Base-by-base conservation (phyloP, 2,329 filamentous ascomycete genomes). In the Metarhizium rileyi region DNA sequence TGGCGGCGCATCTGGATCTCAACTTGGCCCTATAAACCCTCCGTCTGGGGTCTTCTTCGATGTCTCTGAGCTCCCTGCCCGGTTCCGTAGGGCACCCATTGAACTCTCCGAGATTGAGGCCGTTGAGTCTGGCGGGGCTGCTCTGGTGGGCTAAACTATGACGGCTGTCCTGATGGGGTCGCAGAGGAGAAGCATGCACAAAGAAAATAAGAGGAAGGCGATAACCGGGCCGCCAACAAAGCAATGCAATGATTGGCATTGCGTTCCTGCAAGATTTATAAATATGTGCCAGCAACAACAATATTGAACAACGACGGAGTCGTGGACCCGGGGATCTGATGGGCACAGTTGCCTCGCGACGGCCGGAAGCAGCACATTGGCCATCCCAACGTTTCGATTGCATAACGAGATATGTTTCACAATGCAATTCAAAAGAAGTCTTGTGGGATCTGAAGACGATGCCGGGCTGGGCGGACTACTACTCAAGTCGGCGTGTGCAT, bases 81-180 rank as follows among this genome's bases (percentile, higher is more conserved):
- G 91, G 60, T 98, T 96, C 79, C 81, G 84, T 62, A 80, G 89
- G 56, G 73, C 80, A 45, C 78, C 81, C 12, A 86, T 90, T 70
- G 84, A 80, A 35, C 70, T 83, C 59, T 83, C 83, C 41, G 93
- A 98, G 78, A 98, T 98, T 53, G 93, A 97, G 68, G 90, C 90
- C 22, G 80, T 98, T 62, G 90, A 96, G 80, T 93, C 88, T 50
- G 93, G 90, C 49, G 93, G 93, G 50, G 93, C 91, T 30, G 70
- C 76, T 33, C 64, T 75, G 50, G 68, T 76, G 55, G 70, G 72
- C 54, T 79, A 66, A 61, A 56, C 20, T 2, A 38, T 20, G 18
- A 20, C 16, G 5, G 5, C 5, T 38, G 18, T 10, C 5, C 9
- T 10, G 35, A 38, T n/a, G 35, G 35, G 35, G 35, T 38, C 4